phyloP scores from a whole-genome alignment of 208 protist species.

The Trypanosoma scelopori region DNA sequence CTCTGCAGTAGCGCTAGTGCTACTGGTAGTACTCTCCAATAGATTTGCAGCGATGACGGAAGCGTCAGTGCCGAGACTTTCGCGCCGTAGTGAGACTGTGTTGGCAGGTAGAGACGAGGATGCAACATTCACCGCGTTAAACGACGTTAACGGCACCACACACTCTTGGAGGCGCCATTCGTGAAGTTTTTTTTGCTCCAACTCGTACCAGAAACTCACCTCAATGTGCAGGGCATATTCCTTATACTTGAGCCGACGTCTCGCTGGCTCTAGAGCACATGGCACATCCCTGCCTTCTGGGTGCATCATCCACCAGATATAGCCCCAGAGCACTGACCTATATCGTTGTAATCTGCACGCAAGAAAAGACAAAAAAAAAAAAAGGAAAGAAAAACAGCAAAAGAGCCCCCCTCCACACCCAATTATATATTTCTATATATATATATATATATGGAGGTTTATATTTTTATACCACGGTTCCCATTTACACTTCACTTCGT shows the following conservation, averaged over 20 bases:
- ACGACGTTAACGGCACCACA: constrained; percentile 35
- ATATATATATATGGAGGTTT: no score
- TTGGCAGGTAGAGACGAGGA: constrained; percentile 29
- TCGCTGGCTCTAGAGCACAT: neutral
- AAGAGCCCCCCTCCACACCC: no score
- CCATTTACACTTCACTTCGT: neutral
- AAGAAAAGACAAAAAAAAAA: constrained; percentile 6
- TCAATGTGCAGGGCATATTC: constrained; percentile 44
- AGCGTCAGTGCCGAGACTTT: constrained; percentile 22
- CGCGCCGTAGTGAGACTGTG: constrained; percentile 34
- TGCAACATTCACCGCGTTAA: constrained; percentile 27
- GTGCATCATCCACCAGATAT: neutral
- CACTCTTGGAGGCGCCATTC: constrained; percentile 58
- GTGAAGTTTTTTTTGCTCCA: constrained; percentile 52
- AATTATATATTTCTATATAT: no score
- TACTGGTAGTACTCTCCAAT: neutral
- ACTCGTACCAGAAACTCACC: constrained; percentile 58
- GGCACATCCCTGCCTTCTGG: neutral
- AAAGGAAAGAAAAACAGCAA: constrained; percentile 15
- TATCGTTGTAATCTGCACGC: no score
- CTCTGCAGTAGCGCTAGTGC: neutral
- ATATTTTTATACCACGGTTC: neutral
- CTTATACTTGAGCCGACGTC: constrained; percentile 26
- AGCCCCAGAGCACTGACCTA: no score
- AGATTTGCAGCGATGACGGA: neutral